Conservation (phyloP, 2,329 filamentous ascomycete species). For the Phaeosphaeriaceae sp. region DNA sequence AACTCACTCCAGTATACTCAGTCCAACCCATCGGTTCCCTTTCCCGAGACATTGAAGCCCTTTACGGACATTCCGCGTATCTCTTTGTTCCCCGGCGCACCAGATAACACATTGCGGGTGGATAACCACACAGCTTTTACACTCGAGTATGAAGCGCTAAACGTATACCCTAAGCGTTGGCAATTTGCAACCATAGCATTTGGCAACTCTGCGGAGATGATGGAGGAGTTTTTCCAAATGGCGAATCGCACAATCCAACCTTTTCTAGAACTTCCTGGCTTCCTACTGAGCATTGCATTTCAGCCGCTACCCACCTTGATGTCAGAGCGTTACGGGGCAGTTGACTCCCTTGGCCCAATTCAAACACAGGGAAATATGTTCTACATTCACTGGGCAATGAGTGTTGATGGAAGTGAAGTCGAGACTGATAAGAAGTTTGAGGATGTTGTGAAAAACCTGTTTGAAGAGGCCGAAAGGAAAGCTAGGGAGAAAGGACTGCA, state of each 20-base stretch:
- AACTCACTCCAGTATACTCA: slow-evolving; percentile 3
- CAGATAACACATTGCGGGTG: slow-evolving; percentile 1
- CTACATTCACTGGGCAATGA: slow-evolving; percentile 4
- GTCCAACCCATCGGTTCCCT: neutral
- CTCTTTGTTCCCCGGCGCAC: slow-evolving; percentile 1
- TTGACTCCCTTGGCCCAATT: slow-evolving; percentile 2
- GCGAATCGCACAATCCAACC: slow-evolving; percentile 2
- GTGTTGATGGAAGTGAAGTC: neutral
- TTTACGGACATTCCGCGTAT: slow-evolving; percentile 2
- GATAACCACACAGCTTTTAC: slow-evolving; percentile 3
- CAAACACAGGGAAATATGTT: slow-evolving; percentile 6
- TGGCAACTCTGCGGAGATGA: slow-evolving; percentile 4
- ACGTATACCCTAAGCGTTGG: slow-evolving; percentile 4
- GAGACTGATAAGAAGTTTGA: neutral
- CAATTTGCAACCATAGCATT: slow-evolving; percentile 3
- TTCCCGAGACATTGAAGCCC: slow-evolving; percentile 1
- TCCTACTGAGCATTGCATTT: neutral
- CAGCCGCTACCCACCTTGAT: slow-evolving; percentile 4
- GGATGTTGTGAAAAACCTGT: neutral
- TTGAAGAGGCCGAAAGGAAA: neutral
- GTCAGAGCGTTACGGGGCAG: neutral
- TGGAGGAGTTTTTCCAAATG: slow-evolving; percentile 4
- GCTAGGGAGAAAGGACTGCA: neutral
- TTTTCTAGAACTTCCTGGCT: neutral
- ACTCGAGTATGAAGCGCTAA: neutral